A percentile compares a stretch with the other conserved stretches of the same genome.
Conservation (phyloP, 202 grass and related monocot species). For the Carex arenaria region DNA sequence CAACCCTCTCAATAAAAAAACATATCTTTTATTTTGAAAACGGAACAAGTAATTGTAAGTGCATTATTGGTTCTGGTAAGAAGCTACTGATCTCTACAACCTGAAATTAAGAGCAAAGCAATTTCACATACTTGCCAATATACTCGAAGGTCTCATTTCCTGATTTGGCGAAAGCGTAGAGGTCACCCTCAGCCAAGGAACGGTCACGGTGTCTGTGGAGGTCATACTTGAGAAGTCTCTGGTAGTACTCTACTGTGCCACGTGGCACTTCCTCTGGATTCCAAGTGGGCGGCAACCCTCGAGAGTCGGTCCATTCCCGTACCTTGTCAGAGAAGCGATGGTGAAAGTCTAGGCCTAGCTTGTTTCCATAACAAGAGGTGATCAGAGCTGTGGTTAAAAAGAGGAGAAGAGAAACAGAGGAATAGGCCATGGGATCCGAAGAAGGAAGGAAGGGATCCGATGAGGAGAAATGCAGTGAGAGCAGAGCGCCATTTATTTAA, state of each 20-base stretch:
- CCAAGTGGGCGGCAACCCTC: slow-evolving; percentile 23
- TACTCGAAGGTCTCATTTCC: background rate
- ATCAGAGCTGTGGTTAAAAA: background rate
- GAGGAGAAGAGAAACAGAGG: background rate
- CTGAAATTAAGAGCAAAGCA: background rate
- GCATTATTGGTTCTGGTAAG: background rate
- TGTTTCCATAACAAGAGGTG: background rate
- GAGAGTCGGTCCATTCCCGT: slow-evolving; percentile 44
- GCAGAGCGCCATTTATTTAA: background rate
- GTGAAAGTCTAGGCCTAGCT: slow-evolving; percentile 49
- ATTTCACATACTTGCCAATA: slow-evolving; percentile 40
- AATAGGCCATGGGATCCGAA: slow-evolving; percentile 11
- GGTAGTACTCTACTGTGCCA: slow-evolving; percentile 66
- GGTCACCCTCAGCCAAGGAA: slow-evolving; percentile 10
- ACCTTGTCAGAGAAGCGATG: slow-evolving; percentile 65
- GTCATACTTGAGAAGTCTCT: slow-evolving; percentile 46
- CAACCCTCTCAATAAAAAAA: background rate
- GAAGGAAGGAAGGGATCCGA: background rate
- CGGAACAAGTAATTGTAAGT: background rate
- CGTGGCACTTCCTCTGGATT: slow-evolving; percentile 15
- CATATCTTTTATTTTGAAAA: background rate
- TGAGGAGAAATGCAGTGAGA: background rate
- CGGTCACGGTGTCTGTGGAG: slow-evolving; percentile 42
- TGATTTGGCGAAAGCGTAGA: slow-evolving; percentile 34
- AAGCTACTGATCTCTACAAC: background rate